Evolutionary conservation across 192 early-diverging fungal species (phyloP).

Genomic region (Haplosporangium gracile): DNA sequence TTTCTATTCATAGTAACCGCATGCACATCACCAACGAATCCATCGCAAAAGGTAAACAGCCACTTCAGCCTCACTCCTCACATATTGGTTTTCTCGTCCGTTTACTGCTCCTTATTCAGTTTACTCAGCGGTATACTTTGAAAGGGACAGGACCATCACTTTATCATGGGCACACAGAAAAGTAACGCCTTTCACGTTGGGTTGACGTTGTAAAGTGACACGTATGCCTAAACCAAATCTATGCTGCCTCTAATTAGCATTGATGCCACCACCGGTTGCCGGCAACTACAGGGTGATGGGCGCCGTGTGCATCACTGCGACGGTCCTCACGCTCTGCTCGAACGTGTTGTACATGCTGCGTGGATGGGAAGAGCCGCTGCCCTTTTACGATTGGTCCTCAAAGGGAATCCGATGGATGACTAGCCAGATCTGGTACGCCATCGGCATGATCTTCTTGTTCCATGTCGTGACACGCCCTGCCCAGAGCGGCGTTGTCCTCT

Average conservation of each 20-base stretch:
- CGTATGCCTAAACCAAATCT: conserved; percentile 10
- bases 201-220: neutral
- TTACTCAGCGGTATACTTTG: neutral
- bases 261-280: conserved; percentile 39
- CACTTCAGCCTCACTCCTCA: neutral
- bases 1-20: conserved; percentile 28
- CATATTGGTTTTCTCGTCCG: too few species aligned
- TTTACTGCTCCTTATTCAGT: too few species aligned
- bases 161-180: neutral
- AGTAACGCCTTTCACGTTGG: neutral
- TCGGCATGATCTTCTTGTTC: conserved; percentile 55
- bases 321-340: conserved; percentile 38
- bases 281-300: conserved; percentile 46
- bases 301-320: conserved; percentile 29
- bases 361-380: conserved; percentile 50
- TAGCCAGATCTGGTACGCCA: conserved; percentile 55
- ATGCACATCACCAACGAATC: conserved; percentile 52
- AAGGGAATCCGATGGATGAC: conserved; percentile 53
- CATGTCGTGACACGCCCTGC: conserved; percentile 55
- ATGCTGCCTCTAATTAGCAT: conserved; percentile 14
- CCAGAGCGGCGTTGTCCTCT: conserved; percentile 47
- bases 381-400: conserved; percentile 51
- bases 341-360: conserved; percentile 54
- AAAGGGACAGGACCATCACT: neutral
- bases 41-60: conserved; percentile 49